Evolutionary conservation across 768 basidiomycete species (phyloP), one percentile per base, ranked within the genome.

Genomic region (Amanita inopinata): DNA sequence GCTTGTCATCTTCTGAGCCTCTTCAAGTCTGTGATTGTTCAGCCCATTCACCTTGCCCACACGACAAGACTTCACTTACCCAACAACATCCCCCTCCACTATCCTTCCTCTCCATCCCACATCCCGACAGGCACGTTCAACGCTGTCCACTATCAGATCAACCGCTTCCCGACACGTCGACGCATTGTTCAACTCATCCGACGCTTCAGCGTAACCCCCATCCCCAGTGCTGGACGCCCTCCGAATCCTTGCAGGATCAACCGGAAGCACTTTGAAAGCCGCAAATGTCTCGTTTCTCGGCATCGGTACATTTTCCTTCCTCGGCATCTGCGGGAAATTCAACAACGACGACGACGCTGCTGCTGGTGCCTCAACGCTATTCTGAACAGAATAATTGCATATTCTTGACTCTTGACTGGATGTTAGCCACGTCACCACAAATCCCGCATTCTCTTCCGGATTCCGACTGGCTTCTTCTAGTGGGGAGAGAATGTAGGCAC

Each of bases 401-500:
- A 80, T 69, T 18, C 90, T 76, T 0, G 88, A 88, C 45, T 78
- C 72, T 55, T 86, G 79, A 48, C 80, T 69, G 1, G 73, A 65
- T 33, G 77, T 77, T 28, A 74, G 69, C 82, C 88, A 99, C n/a
- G 74, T 72, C 37, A 98, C 59, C 2, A 79, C 59, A 57, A 98
- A 89, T 0, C 96, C 94, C 32, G 81, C 81, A 55, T 97, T 97
- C 63, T 97, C 89, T 14, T 69, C 56, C 0, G 84, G 77, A 58
- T 96, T 89, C 11, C 92, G 78, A 51, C 88, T 90, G 0, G 88
- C 80, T 58, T 94, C 90, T 61, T 97, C 90, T 2, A 98, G 69
- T 2, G 93, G 82, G 1, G 93, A 96, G 31, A 97, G 63, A 46
- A 98, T 97, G 57, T 98, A 99, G 33, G 88, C 80, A n/a, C 93